Conservation (phyloP, 306 rosid species). For the Vicia sativa region DNA sequence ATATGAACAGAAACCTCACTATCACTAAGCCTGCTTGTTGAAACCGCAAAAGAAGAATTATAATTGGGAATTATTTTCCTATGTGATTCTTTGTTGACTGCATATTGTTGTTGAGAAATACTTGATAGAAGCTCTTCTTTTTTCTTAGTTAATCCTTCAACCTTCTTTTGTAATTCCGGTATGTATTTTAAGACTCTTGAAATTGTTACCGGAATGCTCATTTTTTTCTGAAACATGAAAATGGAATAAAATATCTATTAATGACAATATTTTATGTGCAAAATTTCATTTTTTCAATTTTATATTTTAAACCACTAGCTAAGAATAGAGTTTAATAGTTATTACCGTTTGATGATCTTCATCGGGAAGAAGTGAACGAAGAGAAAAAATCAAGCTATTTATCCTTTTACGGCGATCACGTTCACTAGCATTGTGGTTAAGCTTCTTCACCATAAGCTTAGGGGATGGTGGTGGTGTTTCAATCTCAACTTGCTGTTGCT, state of each 20-base stretch:
- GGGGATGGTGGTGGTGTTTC: background rate
- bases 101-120: constrained; percentile 16
- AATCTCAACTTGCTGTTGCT: background rate
- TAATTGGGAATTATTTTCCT: constrained; percentile 10
- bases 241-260: background rate
- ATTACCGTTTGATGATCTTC: constrained; percentile 56
- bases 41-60: background rate
- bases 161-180: constrained; percentile 59
- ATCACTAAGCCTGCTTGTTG: constrained; percentile 45
- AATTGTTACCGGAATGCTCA: constrained; percentile 66
- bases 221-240: constrained; percentile 50
- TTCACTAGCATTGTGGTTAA: constrained; percentile 76
- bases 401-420: constrained; percentile 79
- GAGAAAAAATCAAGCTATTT: constrained; percentile 57
- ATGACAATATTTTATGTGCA: constrained; percentile 54
- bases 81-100: constrained; percentile 5
- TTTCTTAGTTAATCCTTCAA: constrained; percentile 46
- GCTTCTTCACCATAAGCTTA: constrained; percentile 48
- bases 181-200: constrained; percentile 54
- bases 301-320: constrained; percentile 30
- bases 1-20: constrained; percentile 57
- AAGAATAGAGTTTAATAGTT: constrained; percentile 2
- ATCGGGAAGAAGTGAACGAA: constrained; percentile 64
- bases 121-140: constrained; percentile 50
- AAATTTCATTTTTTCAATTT: constrained; percentile 51